A percentile compares a stretch with the other conserved stretches of the same genome.
Evolutionary conservation across 1,284 basidiomycete genomes (phyloP).

Genomic region (Paramarasmius palmivorus): DNA sequence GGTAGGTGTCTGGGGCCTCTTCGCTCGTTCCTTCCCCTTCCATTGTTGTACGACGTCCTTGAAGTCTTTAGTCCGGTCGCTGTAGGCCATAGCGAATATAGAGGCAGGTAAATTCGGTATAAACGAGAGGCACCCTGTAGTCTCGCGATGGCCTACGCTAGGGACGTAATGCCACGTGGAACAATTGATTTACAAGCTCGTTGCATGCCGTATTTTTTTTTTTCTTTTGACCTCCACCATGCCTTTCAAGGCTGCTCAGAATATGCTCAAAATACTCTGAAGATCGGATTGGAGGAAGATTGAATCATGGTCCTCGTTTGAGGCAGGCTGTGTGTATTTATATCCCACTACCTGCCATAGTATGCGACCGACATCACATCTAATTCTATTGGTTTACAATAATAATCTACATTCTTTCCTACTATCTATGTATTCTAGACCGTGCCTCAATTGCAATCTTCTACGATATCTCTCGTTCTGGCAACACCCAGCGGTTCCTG

Average conservation of each 20-base stretch:
- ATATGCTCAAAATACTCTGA: not conserved
- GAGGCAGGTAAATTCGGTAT: not conserved
- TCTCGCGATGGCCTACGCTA: too few relatives aligned
- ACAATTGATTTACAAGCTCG: not conserved
- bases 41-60: conserved; percentile 47
- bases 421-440: conserved; percentile 4
- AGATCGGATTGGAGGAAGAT: conserved; percentile 18
- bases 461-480: conserved; percentile 54
- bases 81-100: conserved; percentile 43
- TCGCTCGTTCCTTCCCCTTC: conserved; percentile 41
- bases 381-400: conserved; percentile 5
- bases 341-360: conserved; percentile 67
- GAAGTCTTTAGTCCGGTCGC: conserved; percentile 64
- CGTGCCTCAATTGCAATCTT: conserved; percentile 38
- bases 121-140: too few relatives aligned
- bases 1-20: conserved; percentile 36
- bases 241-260: not conserved
- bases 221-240: not conserved
- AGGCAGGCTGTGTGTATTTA: conserved; percentile 56
- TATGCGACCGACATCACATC: conserved; percentile 56
- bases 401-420: not conserved
- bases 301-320: conserved; percentile 61
- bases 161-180: conserved; percentile 2
- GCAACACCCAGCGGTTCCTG: conserved; percentile 53
- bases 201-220: not conserved